Conservation (phyloP, 2,329 filamentous ascomycete genomes). For the Penicillium digitatum region DNA sequence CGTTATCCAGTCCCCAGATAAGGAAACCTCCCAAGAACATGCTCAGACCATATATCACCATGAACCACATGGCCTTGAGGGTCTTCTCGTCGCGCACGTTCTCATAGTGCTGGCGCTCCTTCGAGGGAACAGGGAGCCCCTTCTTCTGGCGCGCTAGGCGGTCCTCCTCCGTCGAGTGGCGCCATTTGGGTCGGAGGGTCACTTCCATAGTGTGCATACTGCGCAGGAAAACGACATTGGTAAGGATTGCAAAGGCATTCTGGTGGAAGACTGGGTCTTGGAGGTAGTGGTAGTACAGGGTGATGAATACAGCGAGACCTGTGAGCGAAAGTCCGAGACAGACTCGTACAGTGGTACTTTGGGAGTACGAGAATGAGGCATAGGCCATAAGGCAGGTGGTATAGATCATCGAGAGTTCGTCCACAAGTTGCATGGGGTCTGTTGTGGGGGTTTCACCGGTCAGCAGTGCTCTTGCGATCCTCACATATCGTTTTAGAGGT, state of each 20-base stretch:
- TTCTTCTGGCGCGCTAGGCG: conserved; percentile 38
- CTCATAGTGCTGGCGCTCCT: conserved; percentile 46
- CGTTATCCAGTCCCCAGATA: conserved; percentile 76
- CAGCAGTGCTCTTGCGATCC: conserved; percentile 10
- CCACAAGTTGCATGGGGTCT: conserved; percentile 69
- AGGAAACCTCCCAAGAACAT: conserved; percentile 71
- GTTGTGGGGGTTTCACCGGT: conserved; percentile 10
- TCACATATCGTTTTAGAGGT: neutral
- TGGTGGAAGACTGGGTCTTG: conserved; percentile 83
- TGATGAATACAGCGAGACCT: conserved; percentile 63
- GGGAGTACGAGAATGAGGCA: conserved; percentile 70
- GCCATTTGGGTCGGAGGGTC: conserved; percentile 57
- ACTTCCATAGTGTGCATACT: conserved; percentile 75
- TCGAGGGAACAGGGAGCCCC: conserved; percentile 40
- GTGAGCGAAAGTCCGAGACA: conserved; percentile 57
- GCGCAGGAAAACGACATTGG: conserved; percentile 64
- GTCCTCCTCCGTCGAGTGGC: conserved; percentile 48
- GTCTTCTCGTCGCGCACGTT: conserved; percentile 56
- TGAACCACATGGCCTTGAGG: conserved; percentile 67
- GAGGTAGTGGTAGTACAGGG: conserved; percentile 73
- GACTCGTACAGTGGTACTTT: conserved; percentile 49
- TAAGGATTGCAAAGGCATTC: conserved; percentile 70
- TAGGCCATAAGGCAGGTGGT: conserved; percentile 67
- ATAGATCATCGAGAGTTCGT: conserved; percentile 69
- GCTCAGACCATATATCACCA: conserved; percentile 64